Conservation (phyloP, 148 eudicot species). For the Nepenthes mirabilis region DNA sequence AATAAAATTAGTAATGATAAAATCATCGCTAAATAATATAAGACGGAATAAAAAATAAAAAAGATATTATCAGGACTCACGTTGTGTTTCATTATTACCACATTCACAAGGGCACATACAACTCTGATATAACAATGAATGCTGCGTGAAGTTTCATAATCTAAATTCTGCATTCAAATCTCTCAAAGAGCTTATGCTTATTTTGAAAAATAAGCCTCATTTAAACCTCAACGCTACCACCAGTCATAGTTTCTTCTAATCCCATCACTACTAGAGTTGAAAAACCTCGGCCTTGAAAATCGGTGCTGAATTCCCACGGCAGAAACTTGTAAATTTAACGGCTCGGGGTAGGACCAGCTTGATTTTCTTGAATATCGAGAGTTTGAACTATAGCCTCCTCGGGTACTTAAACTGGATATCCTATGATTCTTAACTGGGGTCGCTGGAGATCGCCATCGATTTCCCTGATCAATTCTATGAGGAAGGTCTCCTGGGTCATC, state of each 20-base stretch:
- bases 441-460: constrained; percentile 42
- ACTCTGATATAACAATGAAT: too few species aligned
- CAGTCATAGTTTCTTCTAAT: constrained; percentile 31
- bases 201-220: too few species aligned
- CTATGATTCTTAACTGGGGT: constrained; percentile 36
- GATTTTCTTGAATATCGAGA: constrained; percentile 22
- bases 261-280: constrained; percentile 23
- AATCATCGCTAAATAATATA: too few species aligned
- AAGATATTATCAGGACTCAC: too few species aligned
- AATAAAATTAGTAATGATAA: too few species aligned
- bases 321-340: constrained; percentile 31
- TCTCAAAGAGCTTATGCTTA: too few species aligned
- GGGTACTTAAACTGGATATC: constrained; percentile 12
- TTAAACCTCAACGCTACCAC: constrained; percentile 15
- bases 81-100: too few species aligned
- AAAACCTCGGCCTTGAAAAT: constrained; percentile 42
- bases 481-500: constrained; percentile 48
- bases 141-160: too few species aligned
- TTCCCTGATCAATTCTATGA: constrained; percentile 6
- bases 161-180: too few species aligned
- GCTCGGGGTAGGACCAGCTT: constrained; percentile 14
- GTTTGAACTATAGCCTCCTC: constrained; percentile 29
- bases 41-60: too few species aligned
- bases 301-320: constrained; percentile 19
- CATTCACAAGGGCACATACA: too few species aligned